A percentile compares a stretch with the other conserved stretches of the same genome.
phyloP scores from a whole-genome alignment of 192 early-diverging fungal species.

The Mortierella claussenii region DNA sequence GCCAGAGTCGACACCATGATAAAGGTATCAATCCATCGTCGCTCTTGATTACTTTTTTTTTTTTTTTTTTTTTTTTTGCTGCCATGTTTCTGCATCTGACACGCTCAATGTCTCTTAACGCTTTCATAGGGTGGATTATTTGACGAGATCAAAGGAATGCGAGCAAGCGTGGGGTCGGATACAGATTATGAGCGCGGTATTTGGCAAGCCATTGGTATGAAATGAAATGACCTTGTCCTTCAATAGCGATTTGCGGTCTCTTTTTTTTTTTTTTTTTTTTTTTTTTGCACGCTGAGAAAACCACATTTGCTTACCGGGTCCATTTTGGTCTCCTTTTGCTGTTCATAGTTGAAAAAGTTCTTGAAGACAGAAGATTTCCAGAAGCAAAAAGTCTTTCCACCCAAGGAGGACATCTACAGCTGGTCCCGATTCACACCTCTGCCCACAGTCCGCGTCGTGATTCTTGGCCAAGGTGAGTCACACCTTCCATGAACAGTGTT shows the following conservation, averaged over 20 bases:
- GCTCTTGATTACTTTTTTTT: too few relatives aligned
- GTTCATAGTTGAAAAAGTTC: slow-evolving; percentile 80
- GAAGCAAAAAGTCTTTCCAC: slow-evolving; percentile 77
- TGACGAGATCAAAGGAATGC: slow-evolving; percentile 61
- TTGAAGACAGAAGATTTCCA: slow-evolving; percentile 65
- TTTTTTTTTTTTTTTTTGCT: neutral
- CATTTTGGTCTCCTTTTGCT: too few relatives aligned
- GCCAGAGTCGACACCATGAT: slow-evolving; percentile 91
- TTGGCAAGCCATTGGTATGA: slow-evolving; percentile 81
- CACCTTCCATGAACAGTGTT: too few relatives aligned
- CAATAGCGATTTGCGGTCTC: slow-evolving; percentile 13
- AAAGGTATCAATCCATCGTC: slow-evolving; percentile 53
- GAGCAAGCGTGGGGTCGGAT: slow-evolving; percentile 61
- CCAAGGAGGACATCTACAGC: slow-evolving; percentile 78
- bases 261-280: neutral
- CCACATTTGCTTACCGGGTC: too few relatives aligned
- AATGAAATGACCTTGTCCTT: too few relatives aligned
- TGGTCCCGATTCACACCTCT: slow-evolving; percentile 84
- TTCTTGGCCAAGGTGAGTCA: slow-evolving; percentile 88
- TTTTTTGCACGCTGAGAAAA: too few relatives aligned
- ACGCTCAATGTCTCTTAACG: neutral
- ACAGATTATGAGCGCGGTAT: slow-evolving; percentile 72
- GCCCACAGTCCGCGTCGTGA: slow-evolving; percentile 81
- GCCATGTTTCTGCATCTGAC: neutral
- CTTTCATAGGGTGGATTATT: slow-evolving; percentile 64